Base-by-base conservation (phyloP, 2,329 filamentous ascomycete genomes). In the Neopestalotiopsis sp. region DNA sequence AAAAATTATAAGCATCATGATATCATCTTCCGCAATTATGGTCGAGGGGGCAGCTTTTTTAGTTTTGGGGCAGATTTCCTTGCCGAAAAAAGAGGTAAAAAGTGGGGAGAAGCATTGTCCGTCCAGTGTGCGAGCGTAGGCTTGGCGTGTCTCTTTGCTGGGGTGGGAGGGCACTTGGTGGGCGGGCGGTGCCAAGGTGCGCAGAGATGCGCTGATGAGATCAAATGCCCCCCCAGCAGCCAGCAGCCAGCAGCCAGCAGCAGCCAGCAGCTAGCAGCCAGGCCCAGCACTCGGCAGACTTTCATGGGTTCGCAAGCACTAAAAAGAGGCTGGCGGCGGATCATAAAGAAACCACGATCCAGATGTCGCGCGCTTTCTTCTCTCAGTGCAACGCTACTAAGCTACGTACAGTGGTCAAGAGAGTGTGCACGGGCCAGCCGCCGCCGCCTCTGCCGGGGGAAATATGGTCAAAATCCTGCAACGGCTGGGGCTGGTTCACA, bases 1-100 rank as follows among this genome's bases (percentile, higher is more conserved):
- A 20, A 52, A 52, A 52, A 52, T 52, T 52, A 52, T 52, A 52
- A 52, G 45, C 45, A 52, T 52, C 45, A 52, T 52, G 45, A 52
- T 52, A 52, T 52, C 45, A 52, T 52, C 45, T 52, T 20, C 45
- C 45, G 45, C 45, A 52, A 52, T 52, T 52, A 52, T 52, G 45
- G 45, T 52, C 45, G 45, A 52, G 6, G 17, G 45, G 45, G 17
- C 45, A 52, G 17, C 17, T 52, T 52, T 52, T 52, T 52, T 7
- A 10, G 6, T 20, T 52, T n/a, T 9, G 45, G 9, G 45, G 17
- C 17, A 20, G 17, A n/a, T 52, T 52, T 52, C 45, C 45, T 52
- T 52, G 45, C 45, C 45, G 45, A 52, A 20, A 52, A 52, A 20
- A n/a, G 45, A 52, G 45, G 17, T n/a, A 52, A 20, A 52, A 52